These are phyloP conservation scores for Vitis hybrid DNA, from an alignment of 177 flowering plant species.

Conservation along the genomic window DNA sequence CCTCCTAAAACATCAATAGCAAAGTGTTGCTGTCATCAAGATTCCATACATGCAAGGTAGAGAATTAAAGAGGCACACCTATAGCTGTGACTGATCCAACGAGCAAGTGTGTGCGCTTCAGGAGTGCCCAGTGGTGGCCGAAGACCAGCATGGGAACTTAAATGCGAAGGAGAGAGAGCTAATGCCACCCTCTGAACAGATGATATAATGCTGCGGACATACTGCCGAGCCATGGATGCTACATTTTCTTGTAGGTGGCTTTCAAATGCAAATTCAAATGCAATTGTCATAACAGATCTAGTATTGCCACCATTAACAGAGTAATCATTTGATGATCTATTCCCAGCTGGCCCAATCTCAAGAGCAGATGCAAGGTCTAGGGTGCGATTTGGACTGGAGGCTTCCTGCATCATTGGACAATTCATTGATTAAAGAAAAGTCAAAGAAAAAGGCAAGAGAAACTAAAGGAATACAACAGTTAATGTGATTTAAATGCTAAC, in stretches of 20 bases:
- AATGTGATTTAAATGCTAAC: slow-evolving; percentile 25
- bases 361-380: slow-evolving; percentile 97
- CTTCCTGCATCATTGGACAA: slow-evolving; percentile 50
- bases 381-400: slow-evolving; percentile 93
- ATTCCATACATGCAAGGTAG: not conserved
- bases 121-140: slow-evolving; percentile 75
- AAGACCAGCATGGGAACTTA: slow-evolving; percentile 59
- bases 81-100: slow-evolving; percentile 90
- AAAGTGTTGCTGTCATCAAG: not conserved
- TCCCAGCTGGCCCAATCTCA: slow-evolving; percentile 80
- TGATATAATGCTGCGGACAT: slow-evolving; percentile 88
- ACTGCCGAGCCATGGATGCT: slow-evolving; percentile 96
- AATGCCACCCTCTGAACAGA: slow-evolving; percentile 96
- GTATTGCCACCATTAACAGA: slow-evolving; percentile 38
- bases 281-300: slow-evolving; percentile 96
- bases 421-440: not conserved
- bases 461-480: not conserved
- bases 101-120: slow-evolving; percentile 91
- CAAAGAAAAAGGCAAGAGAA: not conserved
- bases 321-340: slow-evolving; percentile 48
- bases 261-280: slow-evolving; percentile 93
- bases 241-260: slow-evolving; percentile 91
- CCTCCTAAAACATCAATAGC: not conserved
- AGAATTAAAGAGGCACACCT: slow-evolving; percentile 41
- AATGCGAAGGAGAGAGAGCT: slow-evolving; percentile 84